Evolutionary conservation across 805 yeast genomes (phyloP).

Genomic region (Wickerhamiella vanderwaltii): DNA sequence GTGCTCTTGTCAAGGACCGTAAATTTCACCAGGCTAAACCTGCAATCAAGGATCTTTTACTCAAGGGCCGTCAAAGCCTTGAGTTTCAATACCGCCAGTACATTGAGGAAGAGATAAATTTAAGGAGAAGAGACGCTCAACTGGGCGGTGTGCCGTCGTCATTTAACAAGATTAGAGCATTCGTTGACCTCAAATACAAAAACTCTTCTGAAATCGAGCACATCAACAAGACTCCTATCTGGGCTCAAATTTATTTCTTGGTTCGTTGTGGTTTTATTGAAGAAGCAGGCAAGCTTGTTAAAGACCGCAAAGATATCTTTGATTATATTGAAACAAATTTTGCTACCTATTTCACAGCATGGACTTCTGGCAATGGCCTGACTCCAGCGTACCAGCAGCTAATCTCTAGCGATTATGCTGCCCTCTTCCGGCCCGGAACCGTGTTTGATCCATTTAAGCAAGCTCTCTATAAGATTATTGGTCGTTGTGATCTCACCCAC

Average conservation of each 20-base stretch:
- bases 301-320: constrained; percentile 54
- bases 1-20: constrained; percentile 10
- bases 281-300: constrained; percentile 64
- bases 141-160: constrained; percentile 61
- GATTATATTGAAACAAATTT: constrained; percentile 77
- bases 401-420: constrained; percentile 69
- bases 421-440: constrained; percentile 53
- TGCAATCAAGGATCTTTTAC: constrained; percentile 33
- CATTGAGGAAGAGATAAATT: constrained; percentile 52
- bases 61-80: constrained; percentile 42
- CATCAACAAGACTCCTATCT: constrained; percentile 78
- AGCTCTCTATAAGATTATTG: constrained; percentile 81
- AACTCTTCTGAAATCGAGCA: constrained; percentile 38
- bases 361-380: constrained; percentile 39
- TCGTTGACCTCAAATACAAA: constrained; percentile 36
- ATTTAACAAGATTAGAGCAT: constrained; percentile 59
- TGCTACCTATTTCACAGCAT: constrained; percentile 65
- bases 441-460: constrained; percentile 81
- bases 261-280: constrained; percentile 69
- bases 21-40: constrained; percentile 6
- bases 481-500: constrained; percentile 64
- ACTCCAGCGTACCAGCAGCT: constrained; percentile 57
- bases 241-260: constrained; percentile 83
- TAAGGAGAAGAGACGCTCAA: constrained; percentile 35
- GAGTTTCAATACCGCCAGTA: constrained; percentile 69